Evolutionary conservation across 176 grass and related monocot genomes (phyloP), one percentile per base, ranked within the genome.

Genomic region (Ensete glaucum): DNA sequence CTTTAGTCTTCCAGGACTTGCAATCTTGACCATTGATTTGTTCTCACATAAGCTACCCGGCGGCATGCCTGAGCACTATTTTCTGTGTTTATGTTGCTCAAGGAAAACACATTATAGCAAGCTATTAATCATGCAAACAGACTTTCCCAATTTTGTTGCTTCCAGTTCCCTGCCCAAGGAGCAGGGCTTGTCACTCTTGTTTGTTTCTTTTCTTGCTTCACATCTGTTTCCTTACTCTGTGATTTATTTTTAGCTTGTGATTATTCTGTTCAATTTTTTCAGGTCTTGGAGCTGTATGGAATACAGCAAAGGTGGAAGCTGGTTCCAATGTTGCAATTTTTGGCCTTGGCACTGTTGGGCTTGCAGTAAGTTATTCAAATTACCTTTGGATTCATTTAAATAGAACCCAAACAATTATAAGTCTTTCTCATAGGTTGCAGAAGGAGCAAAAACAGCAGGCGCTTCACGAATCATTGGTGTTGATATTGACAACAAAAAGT

Each of bases 231-330:
- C 17, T 60, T 76, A 60, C 24, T 1, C 24, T 25, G 24, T 25
- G 24, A 27, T 59, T 50, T 62, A 48, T 49, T 13, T 11, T 59
- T 24, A 62, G 14, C 8, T 19, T n/a, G 16, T 60, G 9, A 25
- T 48, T 59, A 11, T 64, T 16, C 34, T 52, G 9, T 23, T 24
- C 3, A 1, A 23, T 65, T 60, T 51, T 22, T 81, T 15, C 73
- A 99, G 95, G 95, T 73, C 95, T 99, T 85, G 95, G 95, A 83
- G 95, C 90, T 66, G 95, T 89, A 48, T 99, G 95, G 95, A 99
- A 99, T 84, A 89, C 95, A 23, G 95, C 95, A 74, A 99, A 99
- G 81, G 95, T 99, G 75, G 95, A 99, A 73, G 58, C 82, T 53
- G 95, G 90, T 49, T 89, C 95, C 3, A 53, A 83, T 68, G 95